phyloP scores from a whole-genome alignment of 257 asterid species.

The Lavandula angustifolia region DNA sequence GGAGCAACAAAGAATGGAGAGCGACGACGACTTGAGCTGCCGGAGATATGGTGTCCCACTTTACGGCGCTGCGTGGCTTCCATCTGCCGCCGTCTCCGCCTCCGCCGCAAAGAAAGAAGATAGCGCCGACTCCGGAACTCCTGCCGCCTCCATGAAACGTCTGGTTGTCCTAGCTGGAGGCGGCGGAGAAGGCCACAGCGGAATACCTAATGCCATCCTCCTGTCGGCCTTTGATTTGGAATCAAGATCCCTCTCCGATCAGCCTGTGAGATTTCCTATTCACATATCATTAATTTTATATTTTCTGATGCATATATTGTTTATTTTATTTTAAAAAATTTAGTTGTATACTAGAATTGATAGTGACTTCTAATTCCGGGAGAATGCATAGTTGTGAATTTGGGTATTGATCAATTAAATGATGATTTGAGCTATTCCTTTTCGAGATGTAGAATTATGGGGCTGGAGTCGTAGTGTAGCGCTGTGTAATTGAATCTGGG shows the following conservation, averaged over 20 bases:
- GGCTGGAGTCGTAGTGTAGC: neutral
- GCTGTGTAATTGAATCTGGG: neutral
- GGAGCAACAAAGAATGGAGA: conserved; percentile 34
- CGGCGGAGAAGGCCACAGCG: conserved; percentile 93
- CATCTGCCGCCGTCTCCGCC: conserved; percentile 32
- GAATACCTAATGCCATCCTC: conserved; percentile 79
- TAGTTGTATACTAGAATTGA: neutral
- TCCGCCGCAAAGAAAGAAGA: conserved; percentile 30
- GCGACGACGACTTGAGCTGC: conserved; percentile 40
- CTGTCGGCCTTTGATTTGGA: conserved; percentile 55
- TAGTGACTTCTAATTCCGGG: conserved; percentile 20
- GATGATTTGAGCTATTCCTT: neutral
- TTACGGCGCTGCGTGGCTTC: conserved; percentile 91
- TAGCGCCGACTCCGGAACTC: conserved; percentile 28
- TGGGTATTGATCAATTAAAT: conserved; percentile 19
- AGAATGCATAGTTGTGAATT: conserved; percentile 9
- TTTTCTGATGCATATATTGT: conserved; percentile 1
- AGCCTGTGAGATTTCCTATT: conserved; percentile 58
- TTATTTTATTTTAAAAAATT: neutral
- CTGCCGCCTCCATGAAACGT: conserved; percentile 30
- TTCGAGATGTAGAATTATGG: conserved; percentile 11
- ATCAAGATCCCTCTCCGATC: conserved; percentile 61
- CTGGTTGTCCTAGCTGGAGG: conserved; percentile 84
- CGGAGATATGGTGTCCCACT: conserved; percentile 83
- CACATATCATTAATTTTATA: neutral